phyloP scores from a whole-genome alignment of 208 protist species.

The Crithidia fasciculata region DNA sequence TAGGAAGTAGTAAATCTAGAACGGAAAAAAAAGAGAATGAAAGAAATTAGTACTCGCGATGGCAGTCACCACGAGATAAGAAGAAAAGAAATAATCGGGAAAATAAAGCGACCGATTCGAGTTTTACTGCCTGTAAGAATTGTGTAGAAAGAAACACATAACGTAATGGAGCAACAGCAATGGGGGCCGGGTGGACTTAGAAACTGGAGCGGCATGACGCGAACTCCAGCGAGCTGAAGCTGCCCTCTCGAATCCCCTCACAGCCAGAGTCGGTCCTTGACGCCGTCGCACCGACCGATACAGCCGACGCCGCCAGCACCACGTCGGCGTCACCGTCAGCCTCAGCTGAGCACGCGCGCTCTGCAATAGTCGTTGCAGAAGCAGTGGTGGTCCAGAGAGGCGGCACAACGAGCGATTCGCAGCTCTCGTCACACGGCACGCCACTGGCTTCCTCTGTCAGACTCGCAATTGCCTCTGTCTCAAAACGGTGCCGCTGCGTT shows the following conservation, averaged over 20 bases:
- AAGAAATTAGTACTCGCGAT: too few relatives aligned
- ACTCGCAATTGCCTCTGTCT: too few relatives aligned
- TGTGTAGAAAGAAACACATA: too few relatives aligned
- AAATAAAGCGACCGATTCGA: neutral
- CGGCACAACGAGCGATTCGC: too few relatives aligned
- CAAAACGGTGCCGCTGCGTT: neutral
- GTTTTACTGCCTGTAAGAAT: too few relatives aligned
- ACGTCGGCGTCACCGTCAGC: too few relatives aligned
- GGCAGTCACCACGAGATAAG: too few relatives aligned
- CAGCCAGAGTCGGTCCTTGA: neutral
- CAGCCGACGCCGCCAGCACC: neutral
- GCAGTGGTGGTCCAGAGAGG: too few relatives aligned
- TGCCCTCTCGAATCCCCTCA: neutral
- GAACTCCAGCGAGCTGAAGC: slow-evolving; percentile 26
- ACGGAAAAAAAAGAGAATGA: slow-evolving; percentile 27
- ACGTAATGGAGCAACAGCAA: neutral
- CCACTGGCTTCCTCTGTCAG: too few relatives aligned
- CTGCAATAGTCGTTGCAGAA: too few relatives aligned
- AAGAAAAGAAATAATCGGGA: slow-evolving; percentile 23
- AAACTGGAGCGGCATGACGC: slow-evolving; percentile 30
- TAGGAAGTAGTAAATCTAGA: slow-evolving; percentile 18
- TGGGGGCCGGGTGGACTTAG: neutral
- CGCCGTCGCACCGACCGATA: neutral
- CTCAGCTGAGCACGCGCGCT: too few relatives aligned
- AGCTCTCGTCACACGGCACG: too few relatives aligned